Percentiles rank a stretch among this genome's conserved stretches.
Evolutionary conservation across 768 basidiomycete species (phyloP).

Genomic region (Boletus vermiculosoides): DNA sequence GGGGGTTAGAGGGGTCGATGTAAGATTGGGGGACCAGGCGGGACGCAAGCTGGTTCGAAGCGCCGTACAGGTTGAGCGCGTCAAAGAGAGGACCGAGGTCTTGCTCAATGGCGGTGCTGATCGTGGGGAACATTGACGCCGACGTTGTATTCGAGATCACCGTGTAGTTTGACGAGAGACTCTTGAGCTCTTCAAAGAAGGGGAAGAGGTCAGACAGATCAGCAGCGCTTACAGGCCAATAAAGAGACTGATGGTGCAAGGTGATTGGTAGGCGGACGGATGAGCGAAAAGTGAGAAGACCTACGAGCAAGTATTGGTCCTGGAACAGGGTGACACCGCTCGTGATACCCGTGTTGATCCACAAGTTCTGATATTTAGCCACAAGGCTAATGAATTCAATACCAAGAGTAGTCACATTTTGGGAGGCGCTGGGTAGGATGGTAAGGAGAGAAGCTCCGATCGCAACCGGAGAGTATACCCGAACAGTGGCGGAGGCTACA

Average conservation of each 20-base stretch:
- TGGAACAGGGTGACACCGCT: not conserved
- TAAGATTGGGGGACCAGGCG: conserved; percentile 19
- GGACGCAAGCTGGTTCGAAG: conserved; percentile 15
- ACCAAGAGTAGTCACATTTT: conserved; percentile 13
- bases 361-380: conserved; percentile 19
- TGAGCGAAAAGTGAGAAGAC: not conserved
- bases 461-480: conserved; percentile 5
- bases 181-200: conserved; percentile 19
- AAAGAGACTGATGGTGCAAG: conserved; percentile 7
- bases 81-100: conserved; percentile 16
- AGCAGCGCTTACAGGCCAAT: conserved; percentile 9
- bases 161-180: conserved; percentile 13
- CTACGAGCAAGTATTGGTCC: conserved; percentile 16
- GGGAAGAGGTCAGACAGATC: conserved; percentile 9
- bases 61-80: conserved; percentile 8
- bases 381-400: conserved; percentile 20
- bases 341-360: conserved; percentile 14
- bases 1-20: conserved; percentile 10
- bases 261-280: not conserved
- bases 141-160: conserved; percentile 18
- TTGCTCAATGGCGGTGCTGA: conserved; percentile 8
- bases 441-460: conserved; percentile 15
- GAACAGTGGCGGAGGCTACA: conserved; percentile 21
- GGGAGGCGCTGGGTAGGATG: conserved; percentile 8
- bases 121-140: conserved; percentile 11